A percentile compares a stretch with the other conserved stretches of the same genome.
phyloP scores from a whole-genome alignment of 495 filamentous ascomycete species.

The Tricharina praecox region DNA sequence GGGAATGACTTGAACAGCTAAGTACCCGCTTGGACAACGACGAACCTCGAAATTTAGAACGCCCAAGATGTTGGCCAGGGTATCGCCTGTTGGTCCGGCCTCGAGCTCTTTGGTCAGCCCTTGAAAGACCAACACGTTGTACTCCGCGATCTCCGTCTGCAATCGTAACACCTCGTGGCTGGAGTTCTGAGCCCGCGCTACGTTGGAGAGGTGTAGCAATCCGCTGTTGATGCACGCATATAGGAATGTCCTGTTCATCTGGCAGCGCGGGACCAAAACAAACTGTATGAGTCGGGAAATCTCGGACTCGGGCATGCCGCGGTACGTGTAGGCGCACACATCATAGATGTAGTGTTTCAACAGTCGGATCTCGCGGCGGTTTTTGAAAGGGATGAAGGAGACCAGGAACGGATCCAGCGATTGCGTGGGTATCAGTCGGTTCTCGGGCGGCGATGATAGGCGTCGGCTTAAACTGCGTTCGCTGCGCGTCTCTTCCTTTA shows the following conservation, averaged over 20 bases:
- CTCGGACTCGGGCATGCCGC: slow-evolving; percentile 7
- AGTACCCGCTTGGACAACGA: neutral
- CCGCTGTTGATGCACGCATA: slow-evolving; percentile 14
- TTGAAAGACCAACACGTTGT: neutral
- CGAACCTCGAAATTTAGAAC: neutral
- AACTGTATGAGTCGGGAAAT: slow-evolving; percentile 2
- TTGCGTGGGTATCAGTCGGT: neutral
- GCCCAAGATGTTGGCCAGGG: neutral
- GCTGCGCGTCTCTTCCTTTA: neutral
- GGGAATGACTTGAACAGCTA: no score
- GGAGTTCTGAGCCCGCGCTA: neutral
- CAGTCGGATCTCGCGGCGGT: slow-evolving; percentile 7
- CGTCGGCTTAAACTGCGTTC: slow-evolving; percentile 1
- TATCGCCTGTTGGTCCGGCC: neutral
- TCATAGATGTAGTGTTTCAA: slow-evolving; percentile 14
- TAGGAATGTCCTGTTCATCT: slow-evolving; percentile 7
- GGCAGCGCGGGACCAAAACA: slow-evolving; percentile 12
- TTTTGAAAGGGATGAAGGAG: slow-evolving; percentile 5
- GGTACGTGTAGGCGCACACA: slow-evolving; percentile 10
- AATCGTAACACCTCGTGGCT: neutral
- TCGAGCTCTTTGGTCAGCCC: neutral
- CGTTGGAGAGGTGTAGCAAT: slow-evolving; percentile 9
- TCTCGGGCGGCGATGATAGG: no score
- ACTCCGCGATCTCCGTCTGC: neutral
- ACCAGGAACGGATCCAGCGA: slow-evolving; percentile 1